phyloP scores from a whole-genome alignment of 345 rosid genomes.

The Gossypium raimondii region DNA sequence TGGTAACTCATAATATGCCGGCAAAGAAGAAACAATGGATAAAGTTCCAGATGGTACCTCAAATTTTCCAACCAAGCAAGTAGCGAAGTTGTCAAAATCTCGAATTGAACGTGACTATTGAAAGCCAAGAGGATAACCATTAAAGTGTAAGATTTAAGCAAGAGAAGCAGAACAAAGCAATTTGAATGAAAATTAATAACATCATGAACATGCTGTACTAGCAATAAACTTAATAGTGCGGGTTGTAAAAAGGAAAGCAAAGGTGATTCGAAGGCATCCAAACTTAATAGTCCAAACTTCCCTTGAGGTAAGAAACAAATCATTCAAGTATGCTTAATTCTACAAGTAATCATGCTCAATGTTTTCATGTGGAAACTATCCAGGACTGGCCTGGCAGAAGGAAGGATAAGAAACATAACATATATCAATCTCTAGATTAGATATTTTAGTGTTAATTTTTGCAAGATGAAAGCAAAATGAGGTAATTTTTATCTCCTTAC shows the following conservation, averaged over 20 bases:
- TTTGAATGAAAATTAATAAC: constrained; percentile 1
- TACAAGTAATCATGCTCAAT: neutral
- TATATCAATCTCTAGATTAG: neutral
- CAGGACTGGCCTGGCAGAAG: neutral
- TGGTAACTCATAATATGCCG: constrained; percentile 18
- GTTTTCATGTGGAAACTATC: neutral
- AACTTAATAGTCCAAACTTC: neutral
- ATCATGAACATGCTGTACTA: neutral
- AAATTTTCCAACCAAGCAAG: constrained; percentile 76
- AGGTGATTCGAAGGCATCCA: neutral
- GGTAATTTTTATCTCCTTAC: too few relatives aligned
- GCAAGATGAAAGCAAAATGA: too few relatives aligned
- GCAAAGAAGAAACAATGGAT: constrained; percentile 3
- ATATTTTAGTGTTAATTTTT: too few relatives aligned
- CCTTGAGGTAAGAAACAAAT: neutral
- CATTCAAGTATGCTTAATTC: neutral
- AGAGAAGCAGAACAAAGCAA: neutral
- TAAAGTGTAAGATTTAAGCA: constrained; percentile 13
- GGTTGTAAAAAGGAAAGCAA: neutral
- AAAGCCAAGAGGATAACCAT: constrained; percentile 19
- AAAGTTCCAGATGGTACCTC: constrained; percentile 49
- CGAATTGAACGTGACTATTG: constrained; percentile 74
- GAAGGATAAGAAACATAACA: neutral
- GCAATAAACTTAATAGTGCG: neutral
- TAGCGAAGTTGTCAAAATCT: constrained; percentile 78